phyloP scores from a whole-genome alignment of 495 filamentous ascomycete species.

The Bathelium albidoporum region DNA sequence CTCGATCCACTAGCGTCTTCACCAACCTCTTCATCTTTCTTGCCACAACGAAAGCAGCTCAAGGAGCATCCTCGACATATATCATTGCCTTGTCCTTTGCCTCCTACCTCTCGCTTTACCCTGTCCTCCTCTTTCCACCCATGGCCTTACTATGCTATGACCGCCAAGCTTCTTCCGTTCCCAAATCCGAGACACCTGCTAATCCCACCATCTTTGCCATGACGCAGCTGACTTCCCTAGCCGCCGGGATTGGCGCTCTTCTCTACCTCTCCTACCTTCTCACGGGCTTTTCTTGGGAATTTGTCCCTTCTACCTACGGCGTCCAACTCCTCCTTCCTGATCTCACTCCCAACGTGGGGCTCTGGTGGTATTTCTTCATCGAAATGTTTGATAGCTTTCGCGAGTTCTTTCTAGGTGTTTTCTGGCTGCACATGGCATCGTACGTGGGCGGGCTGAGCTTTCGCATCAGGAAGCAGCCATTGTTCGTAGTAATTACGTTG shows the following conservation, averaged over 20 bases:
- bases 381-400: conserved; percentile 99
- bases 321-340: conserved; percentile 86
- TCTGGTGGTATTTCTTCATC: conserved; percentile 99
- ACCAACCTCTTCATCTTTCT: conserved; percentile 81
- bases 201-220: conserved; percentile 14
- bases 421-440: conserved; percentile 86
- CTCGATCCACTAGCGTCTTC: conserved; percentile 83
- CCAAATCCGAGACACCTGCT: conserved; percentile 1
- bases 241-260: conserved; percentile 40
- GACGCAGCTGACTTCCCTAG: conserved; percentile 20
- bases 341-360: conserved; percentile 84
- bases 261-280: conserved; percentile 63
- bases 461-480: conserved; percentile 50
- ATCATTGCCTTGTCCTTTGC: conserved; percentile 80
- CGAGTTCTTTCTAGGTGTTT: conserved; percentile 91
- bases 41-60: conserved; percentile 72
- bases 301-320: conserved; percentile 80
- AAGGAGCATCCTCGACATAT: conserved; percentile 60
- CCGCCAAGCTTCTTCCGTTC: conserved; percentile 23
- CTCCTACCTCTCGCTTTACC: conserved; percentile 85
- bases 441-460: conserved; percentile 80
- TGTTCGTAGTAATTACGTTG: conserved; percentile 72
- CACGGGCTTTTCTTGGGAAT: conserved; percentile 71
- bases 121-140: conserved; percentile 73
- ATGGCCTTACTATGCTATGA: conserved; percentile 77